Base-by-base conservation (phyloP, 352 stramenopile species). In the Phytophthora idaei region DNA sequence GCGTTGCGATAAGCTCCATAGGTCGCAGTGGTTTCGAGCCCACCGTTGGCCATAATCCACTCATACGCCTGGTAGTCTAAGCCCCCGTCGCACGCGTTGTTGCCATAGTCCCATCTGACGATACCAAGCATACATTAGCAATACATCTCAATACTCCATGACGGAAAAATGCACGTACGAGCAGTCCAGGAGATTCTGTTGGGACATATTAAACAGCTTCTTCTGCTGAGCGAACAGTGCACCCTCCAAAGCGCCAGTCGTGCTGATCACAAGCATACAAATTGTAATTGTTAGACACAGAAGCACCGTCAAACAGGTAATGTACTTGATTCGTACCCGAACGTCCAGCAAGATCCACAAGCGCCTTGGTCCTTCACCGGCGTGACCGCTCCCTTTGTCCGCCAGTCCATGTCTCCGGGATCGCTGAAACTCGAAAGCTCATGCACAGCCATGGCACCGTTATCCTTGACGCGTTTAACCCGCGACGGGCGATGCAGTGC, bases 321-420 rank as follows among this genome's bases (percentile, higher is more conserved):
- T 45, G 53, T 3, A 34, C 17, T 6, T 6, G 27, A 67, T 14
- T 44, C 29, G 39, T 67, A 91, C 84, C 83, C 83, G 69, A 97
- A 98, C 11, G 89, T 95, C 93, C 93, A 98, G 83, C 93, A 98
- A 34, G 90, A 97, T 15, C 93, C 93, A 42, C 93, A 98, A 49
- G 83, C 83, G 36, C 90, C 92, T 75, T 98, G 93, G 64, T 97
- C 89, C 50, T 98, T 98, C 54, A 97, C 89, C 3, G 86, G 85
- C 3, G 88, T 97, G 34, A 98, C 90, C 1, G 89, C 90, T 25
- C 89, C 89, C 48, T 94, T 91, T 57, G 69, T 76, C 15, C 88
- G 84, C 92, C 92, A 98, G 53, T 98, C 90, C 46, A 92, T 83
- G 52, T 92, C 87, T n/a, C 83, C 80, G 0, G 87, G 79, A 1